phyloP scores from a whole-genome alignment of 225 moss, liverwort and hornwort genomes.

The Rhytidiadelphus loreus region DNA sequence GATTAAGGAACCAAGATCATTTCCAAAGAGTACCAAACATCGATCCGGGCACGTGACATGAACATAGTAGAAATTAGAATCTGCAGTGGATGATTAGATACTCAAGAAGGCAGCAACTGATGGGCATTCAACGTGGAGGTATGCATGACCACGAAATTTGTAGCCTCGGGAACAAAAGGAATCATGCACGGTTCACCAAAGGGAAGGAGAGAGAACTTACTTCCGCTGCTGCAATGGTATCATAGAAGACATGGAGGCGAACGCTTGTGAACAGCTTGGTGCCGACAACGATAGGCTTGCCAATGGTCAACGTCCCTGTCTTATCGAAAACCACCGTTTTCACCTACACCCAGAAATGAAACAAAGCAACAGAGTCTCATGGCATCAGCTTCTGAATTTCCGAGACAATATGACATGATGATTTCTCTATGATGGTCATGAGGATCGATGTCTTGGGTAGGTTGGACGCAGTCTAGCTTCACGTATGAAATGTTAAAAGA shows the following conservation, averaged over 20 bases:
- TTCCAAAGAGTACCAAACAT: background rate
- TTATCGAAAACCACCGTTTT: slow-evolving; percentile 88
- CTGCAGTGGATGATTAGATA: background rate
- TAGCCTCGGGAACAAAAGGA: background rate
- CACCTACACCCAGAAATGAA: slow-evolving; percentile 29
- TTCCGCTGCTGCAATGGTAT: slow-evolving; percentile 79
- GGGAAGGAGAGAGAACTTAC: slow-evolving; percentile 7
- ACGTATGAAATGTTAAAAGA: background rate
- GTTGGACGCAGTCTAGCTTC: background rate
- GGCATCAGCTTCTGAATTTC: background rate
- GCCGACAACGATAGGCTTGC: slow-evolving; percentile 83
- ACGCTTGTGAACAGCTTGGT: slow-evolving; percentile 83
- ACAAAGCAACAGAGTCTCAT: background rate
- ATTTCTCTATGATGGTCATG: background rate
- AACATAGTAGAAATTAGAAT: background rate
- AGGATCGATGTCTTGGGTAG: background rate
- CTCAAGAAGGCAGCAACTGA: background rate
- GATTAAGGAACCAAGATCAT: background rate
- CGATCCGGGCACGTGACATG: background rate
- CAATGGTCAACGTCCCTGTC: slow-evolving; percentile 84
- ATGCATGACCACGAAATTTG: background rate
- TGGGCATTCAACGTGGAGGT: background rate
- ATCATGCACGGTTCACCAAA: background rate
- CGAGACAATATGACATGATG: background rate
- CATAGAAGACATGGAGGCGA: slow-evolving; percentile 70